Conservation (phyloP, 352 stramenopile genomes). For the Sclerospora graminicola region DNA sequence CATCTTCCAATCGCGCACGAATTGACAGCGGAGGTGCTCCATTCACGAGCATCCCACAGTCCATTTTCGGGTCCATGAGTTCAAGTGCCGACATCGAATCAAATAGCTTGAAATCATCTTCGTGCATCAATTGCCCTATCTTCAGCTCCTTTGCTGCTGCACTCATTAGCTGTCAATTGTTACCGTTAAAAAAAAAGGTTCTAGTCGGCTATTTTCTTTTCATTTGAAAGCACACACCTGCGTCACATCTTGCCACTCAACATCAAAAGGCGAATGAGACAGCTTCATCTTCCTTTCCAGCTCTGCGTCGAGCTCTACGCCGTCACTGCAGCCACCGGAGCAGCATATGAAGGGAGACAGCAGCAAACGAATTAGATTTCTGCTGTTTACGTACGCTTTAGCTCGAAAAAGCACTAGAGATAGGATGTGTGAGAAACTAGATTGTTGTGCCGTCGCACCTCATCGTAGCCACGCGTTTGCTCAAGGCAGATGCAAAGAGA, state of each 20-base stretch:
- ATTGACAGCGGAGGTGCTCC: constrained; percentile 45
- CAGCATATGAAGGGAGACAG: constrained; percentile 12
- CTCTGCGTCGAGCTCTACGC: constrained; percentile 20
- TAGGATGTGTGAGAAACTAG: background rate
- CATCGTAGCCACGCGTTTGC: constrained; percentile 8
- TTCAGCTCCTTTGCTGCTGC: constrained; percentile 67
- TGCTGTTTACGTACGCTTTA: constrained; percentile 3
- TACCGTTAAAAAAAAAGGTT: background rate
- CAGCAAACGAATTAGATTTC: constrained; percentile 19
- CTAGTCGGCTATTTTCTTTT: too few species aligned
- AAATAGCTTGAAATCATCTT: constrained; percentile 83
- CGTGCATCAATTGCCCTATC: constrained; percentile 68
- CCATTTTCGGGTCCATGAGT: constrained; percentile 92
- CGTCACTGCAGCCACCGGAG: constrained; percentile 12
- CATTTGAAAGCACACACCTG: constrained; percentile 17
- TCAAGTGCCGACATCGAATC: constrained; percentile 93
- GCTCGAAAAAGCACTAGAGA: background rate
- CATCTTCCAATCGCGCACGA: constrained; percentile 31
- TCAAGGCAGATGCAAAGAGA: constrained; percentile 1
- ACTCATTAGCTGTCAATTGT: constrained; percentile 34
- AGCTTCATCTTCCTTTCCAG: constrained; percentile 25
- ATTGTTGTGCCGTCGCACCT: constrained; percentile 3
- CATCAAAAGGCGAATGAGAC: constrained; percentile 13
- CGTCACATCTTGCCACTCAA: constrained; percentile 39
- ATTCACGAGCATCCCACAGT: constrained; percentile 82